A percentile compares a stretch with the other conserved stretches of the same genome.
phyloP scores from a whole-genome alignment of 495 filamentous ascomycete genomes.

The Aspergillus conjunctus region DNA sequence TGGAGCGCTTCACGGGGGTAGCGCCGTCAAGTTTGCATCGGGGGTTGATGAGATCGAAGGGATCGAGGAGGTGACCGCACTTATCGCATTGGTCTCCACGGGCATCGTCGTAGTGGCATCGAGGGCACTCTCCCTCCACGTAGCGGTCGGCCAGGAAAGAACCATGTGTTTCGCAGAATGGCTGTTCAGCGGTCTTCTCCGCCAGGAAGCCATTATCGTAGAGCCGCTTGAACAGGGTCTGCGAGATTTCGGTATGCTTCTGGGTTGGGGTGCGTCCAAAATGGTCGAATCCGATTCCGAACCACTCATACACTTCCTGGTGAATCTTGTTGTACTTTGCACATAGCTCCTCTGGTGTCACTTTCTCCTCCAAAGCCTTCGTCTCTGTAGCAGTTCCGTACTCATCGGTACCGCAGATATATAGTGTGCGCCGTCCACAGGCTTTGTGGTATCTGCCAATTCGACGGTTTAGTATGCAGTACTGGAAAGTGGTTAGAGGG shows the following conservation, averaged over 20 bases:
- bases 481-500: neutral
- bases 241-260: slow-evolving; percentile 83
- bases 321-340: slow-evolving; percentile 85
- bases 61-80: slow-evolving; percentile 79
- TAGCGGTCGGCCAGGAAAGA: slow-evolving; percentile 91
- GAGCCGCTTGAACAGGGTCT: slow-evolving; percentile 80
- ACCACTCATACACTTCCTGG: slow-evolving; percentile 85
- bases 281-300: slow-evolving; percentile 79
- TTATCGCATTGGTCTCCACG: slow-evolving; percentile 87
- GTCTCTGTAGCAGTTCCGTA: slow-evolving; percentile 85
- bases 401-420: slow-evolving; percentile 65
- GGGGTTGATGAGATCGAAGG: slow-evolving; percentile 59
- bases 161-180: slow-evolving; percentile 82
- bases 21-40: slow-evolving; percentile 83
- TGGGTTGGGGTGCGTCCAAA: slow-evolving; percentile 83
- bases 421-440: slow-evolving; percentile 62
- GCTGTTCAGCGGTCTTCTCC: slow-evolving; percentile 75
- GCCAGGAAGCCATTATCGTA: slow-evolving; percentile 79
- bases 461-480: slow-evolving; percentile 32
- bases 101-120: slow-evolving; percentile 79
- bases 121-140: slow-evolving; percentile 85
- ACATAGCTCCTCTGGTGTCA: slow-evolving; percentile 73
- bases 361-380: slow-evolving; percentile 67
- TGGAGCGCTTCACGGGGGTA: slow-evolving; percentile 70
- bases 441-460: slow-evolving; percentile 65